Evolutionary conservation across 306 rosid species (phyloP).

Genomic region (Luffa aegyptiaca): DNA sequence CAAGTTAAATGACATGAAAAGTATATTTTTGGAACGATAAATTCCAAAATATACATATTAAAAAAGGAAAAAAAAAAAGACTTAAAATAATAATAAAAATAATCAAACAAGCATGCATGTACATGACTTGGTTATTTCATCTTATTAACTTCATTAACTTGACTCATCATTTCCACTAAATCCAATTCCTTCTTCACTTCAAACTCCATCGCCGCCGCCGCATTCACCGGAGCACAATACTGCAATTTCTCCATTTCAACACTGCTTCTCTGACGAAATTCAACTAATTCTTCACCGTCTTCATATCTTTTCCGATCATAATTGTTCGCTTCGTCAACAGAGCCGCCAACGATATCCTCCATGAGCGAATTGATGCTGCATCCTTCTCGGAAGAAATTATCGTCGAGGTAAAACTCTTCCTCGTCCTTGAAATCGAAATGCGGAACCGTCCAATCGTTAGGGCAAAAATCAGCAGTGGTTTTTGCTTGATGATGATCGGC

Average conservation of each 20-base stretch:
- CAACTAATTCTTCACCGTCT: not conserved
- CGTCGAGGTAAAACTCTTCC: constrained; percentile 44
- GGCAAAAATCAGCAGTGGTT: constrained; percentile 12
- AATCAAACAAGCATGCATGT: not conserved
- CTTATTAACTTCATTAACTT: constrained; percentile 6
- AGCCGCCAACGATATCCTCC: constrained; percentile 39
- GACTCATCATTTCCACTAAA: constrained; percentile 78
- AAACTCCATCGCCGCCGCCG: constrained; percentile 15
- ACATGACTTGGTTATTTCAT: not conserved
- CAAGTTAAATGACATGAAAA: not conserved
- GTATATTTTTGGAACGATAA: not conserved
- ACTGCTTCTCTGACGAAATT: constrained; percentile 2
- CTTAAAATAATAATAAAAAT: too few species aligned
- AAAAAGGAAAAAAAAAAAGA: not conserved
- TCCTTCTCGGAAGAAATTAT: constrained; percentile 47
- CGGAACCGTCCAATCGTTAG: constrained; percentile 26
- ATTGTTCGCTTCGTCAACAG: constrained; percentile 9
- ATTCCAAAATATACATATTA: not conserved
- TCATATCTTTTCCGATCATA: not conserved
- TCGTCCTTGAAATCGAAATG: constrained; percentile 42
- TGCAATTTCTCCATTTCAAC: not conserved
- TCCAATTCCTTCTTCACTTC: constrained; percentile 67
- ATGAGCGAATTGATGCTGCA: constrained; percentile 51
- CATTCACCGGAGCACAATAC: not conserved
- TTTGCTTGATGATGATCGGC: not conserved